Conservation (phyloP, 208 protist genomes). For the Crithidia thermophila region DNA sequence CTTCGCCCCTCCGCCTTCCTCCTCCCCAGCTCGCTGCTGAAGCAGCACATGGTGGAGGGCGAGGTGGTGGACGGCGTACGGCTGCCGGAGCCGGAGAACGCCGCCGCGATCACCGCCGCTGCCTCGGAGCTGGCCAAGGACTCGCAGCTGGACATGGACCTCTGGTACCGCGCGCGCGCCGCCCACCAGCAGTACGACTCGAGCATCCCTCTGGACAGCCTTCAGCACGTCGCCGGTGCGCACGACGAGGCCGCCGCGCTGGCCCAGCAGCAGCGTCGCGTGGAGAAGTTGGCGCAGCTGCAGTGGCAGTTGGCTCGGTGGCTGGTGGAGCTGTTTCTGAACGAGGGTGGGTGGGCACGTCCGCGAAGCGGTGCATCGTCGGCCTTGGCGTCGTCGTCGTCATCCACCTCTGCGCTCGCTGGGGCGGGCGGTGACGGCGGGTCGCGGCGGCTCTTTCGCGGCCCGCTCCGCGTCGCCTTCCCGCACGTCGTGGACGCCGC, state of each 20-base stretch:
- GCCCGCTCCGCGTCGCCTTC: constrained; percentile 5
- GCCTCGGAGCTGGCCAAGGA: constrained; percentile 21
- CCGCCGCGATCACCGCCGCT: constrained; percentile 7
- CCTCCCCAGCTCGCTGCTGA: constrained; percentile 1
- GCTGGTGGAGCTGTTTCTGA: constrained; percentile 70
- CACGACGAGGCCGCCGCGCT: neutral
- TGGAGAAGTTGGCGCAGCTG: constrained; percentile 23
- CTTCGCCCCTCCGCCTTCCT: constrained; percentile 22
- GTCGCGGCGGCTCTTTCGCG: constrained; percentile 20
- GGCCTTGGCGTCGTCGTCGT: neutral
- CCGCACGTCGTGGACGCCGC: constrained; percentile 25
- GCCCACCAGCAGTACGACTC: constrained; percentile 30
- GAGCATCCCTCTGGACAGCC: constrained; percentile 18
- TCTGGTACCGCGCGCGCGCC: constrained; percentile 35
- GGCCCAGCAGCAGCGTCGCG: constrained; percentile 8
- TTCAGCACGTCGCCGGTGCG: neutral
- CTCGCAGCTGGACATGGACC: constrained; percentile 26
- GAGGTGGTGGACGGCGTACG: constrained; percentile 9
- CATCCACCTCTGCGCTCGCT: neutral
- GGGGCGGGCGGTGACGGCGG: neutral
- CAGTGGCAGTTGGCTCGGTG: constrained; percentile 62
- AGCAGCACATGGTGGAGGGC: constrained; percentile 32
- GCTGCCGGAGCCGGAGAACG: constrained; percentile 6
- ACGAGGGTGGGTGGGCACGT: constrained; percentile 70
- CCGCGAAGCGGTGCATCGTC: neutral